Evolutionary conservation across 2,329 filamentous ascomycete species (phyloP).

Genomic region (Elsinoe batatas): DNA sequence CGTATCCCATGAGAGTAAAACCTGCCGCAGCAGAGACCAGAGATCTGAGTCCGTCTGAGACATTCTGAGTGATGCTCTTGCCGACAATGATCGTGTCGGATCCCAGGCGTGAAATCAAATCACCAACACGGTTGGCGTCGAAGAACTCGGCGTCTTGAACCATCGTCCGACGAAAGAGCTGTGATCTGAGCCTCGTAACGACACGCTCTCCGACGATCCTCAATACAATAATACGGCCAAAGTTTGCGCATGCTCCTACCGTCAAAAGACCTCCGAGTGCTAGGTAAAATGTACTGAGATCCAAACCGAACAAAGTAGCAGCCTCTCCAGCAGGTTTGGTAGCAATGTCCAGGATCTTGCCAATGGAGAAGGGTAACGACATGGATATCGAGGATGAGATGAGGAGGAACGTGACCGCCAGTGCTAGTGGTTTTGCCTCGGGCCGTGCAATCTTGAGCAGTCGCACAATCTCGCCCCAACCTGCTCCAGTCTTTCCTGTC

Average conservation of each 20-base stretch:
- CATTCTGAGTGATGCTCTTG: constrained; percentile 95
- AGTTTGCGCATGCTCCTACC: constrained; percentile 81
- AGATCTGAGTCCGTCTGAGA: constrained; percentile 89
- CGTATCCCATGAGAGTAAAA: constrained; percentile 89
- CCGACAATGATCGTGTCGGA: constrained; percentile 97
- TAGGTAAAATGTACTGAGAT: constrained; percentile 78
- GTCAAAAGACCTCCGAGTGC: constrained; percentile 65
- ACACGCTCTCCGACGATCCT: constrained; percentile 92
- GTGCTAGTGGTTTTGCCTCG: constrained; percentile 65
- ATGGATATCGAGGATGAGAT: constrained; percentile 89
- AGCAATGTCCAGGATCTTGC: constrained; percentile 86
- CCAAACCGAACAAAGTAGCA: constrained; percentile 70
- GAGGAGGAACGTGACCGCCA: constrained; percentile 77
- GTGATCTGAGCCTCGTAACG: constrained; percentile 77
- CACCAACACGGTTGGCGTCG: constrained; percentile 91
- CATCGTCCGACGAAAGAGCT: constrained; percentile 83
- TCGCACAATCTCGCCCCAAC: constrained; percentile 69
- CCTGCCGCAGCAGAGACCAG: constrained; percentile 84
- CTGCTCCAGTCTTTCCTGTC: constrained; percentile 41
- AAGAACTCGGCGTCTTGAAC: constrained; percentile 99
- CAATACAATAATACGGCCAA: constrained; percentile 83
- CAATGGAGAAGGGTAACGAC: constrained; percentile 93
- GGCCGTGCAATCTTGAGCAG: constrained; percentile 82
- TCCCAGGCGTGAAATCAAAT: constrained; percentile 87
- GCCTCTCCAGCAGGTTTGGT: constrained; percentile 55